A percentile compares a stretch with the other conserved stretches of the same genome.
phyloP scores from a whole-genome alignment of 75 land plant genomes.

The Selaginella tamariscina region DNA sequence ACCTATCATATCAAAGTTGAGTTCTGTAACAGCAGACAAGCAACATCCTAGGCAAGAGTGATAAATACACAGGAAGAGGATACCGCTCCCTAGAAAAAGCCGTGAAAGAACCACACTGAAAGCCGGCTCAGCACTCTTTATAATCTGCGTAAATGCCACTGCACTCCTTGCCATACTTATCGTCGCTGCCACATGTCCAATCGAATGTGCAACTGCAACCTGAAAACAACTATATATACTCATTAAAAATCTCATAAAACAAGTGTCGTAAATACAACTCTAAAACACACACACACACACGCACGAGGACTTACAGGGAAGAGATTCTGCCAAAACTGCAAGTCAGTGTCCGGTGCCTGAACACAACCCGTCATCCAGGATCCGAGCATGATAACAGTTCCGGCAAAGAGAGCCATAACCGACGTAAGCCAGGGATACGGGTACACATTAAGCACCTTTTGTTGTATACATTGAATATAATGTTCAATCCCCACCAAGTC shows the following conservation, averaged over 20 bases:
- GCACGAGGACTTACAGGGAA: background rate
- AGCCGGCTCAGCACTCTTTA: background rate
- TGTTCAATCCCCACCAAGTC: background rate
- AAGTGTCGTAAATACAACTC: no score
- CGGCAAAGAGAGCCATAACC: background rate
- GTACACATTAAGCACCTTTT: background rate
- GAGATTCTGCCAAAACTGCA: constrained; percentile 1
- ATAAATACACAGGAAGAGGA: background rate
- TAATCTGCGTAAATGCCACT: background rate
- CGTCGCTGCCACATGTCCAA: background rate
- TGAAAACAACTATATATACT: no score
- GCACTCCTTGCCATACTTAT: background rate
- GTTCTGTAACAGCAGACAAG: background rate
- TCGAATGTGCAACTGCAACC: background rate
- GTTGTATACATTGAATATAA: background rate
- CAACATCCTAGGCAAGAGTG: background rate
- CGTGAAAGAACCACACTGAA: background rate
- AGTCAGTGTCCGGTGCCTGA: background rate
- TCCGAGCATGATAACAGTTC: background rate
- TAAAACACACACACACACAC: no score
- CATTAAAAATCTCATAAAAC: no score
- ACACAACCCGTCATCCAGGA: background rate
- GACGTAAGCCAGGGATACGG: background rate
- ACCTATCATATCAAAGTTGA: background rate
- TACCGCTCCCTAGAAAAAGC: background rate